Base-by-base conservation (phyloP, 257 asterid genomes). In the Apocynum venetum region DNA sequence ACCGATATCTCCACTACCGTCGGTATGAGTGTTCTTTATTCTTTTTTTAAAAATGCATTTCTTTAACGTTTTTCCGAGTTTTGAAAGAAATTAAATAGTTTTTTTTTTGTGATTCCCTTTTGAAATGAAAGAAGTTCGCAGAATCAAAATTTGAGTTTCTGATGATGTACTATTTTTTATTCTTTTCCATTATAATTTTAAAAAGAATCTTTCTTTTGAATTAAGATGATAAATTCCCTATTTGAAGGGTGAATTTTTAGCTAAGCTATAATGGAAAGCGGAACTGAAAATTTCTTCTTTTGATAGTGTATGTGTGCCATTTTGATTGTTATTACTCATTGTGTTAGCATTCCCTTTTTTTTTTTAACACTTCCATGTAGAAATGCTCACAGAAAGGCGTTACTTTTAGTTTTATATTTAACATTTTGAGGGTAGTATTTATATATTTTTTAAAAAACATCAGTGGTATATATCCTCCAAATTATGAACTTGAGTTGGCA, bases 1-100 rank as follows among this genome's bases (percentile, higher is more conserved):
- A 92, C 97, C 7, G 82, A 92, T 56, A 91, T 94, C 53, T 77
- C 90, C 48, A 80, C 91, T 40, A 89, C 97, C 35, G 96, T 88
- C 53, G 96, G 98, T 94, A 43, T 12, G 91, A 66, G 20, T 12
- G 51, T 60, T 77, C 65, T 60, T 8, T 1, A 2, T 31, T 17
- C 2, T 12, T 6, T 36, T 38, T 41, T 13, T 13, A 7, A 0
- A 31, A 13, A 3, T 46, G 38, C 38, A 44, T 53, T 52, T 40
- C 11, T 48, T 71, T 9, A 10, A 0, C 35, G 64, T 63, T 63
- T 63, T 36, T 63, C 46, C 36, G 36, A 38, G 20, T 14, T 65
- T 65, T 65, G 20, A 38, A 8, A 6, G 8, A 65, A 38, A 67
- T 6, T 9, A 67, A 6, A 1, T 40, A 0, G 0, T 65, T 4